Evolutionary conservation across 202 grass and related monocot genomes (phyloP).

Genomic region (Musa balbisiana): DNA sequence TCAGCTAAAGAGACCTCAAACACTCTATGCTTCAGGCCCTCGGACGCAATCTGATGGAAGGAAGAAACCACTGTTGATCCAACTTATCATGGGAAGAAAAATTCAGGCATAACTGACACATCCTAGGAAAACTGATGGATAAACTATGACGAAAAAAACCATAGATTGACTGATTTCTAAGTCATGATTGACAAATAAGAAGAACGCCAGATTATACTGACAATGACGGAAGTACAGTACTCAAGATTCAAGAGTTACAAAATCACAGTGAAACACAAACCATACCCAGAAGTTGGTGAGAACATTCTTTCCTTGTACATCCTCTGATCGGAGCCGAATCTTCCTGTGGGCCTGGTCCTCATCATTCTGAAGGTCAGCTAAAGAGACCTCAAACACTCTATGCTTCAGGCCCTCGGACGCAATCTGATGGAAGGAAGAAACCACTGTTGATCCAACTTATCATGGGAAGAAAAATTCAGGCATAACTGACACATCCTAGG

Average conservation of each 20-base stretch:
- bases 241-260: too few relatives aligned
- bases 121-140: too few relatives aligned
- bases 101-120: neutral
- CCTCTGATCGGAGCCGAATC: too few relatives aligned
- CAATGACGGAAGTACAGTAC: too few relatives aligned
- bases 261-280: too few relatives aligned
- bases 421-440: conserved; percentile 40
- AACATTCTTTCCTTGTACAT: too few relatives aligned
- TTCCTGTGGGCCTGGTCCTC: conserved; percentile 93
- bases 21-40: conserved; percentile 81
- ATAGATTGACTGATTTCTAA: neutral
- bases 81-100: neutral
- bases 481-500: neutral
- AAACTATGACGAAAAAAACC: neutral
- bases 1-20: conserved; percentile 89
- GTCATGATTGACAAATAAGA: neutral
- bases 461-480: neutral
- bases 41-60: conserved; percentile 76
- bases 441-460: neutral
- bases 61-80: neutral
- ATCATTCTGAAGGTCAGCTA: conserved; percentile 82
- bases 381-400: conserved; percentile 82
- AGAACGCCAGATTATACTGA: neutral
- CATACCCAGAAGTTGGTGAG: too few relatives aligned
- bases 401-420: conserved; percentile 92